Evolutionary conservation across 192 early-diverging fungal genomes (phyloP), one percentile per base, ranked within the genome.

Genomic region (Entomortierella lignicola): DNA sequence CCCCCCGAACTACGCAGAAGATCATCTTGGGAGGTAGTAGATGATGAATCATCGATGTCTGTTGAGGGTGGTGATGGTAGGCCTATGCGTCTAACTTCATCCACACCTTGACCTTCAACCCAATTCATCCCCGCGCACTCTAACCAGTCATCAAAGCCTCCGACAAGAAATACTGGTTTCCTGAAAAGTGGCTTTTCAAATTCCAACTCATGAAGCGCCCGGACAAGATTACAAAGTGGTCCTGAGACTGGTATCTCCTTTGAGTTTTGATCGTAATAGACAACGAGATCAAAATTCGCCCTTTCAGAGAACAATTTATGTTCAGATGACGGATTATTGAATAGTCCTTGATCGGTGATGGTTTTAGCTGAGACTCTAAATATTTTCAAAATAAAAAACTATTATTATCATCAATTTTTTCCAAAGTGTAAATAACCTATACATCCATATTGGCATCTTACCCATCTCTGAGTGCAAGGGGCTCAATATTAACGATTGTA

Each of bases 121-220:
- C 86, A 87, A 15, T 67, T 65, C 31, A 82, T 80, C 8, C 86
- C 86, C 37, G 90, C 65, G 18, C 79, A 85, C 0, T 73, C 59
- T 23, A 69, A 66, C 96, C 96, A 98, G 2, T 86, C 92, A 37
- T 88, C 81, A 81, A 94, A 95, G 0, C 96, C 96, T 17, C 96
- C 96, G 8, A 82, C 56, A 11, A 98, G 71, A 29, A 98, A 71
- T 52, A 93, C 82, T 1, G 95, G 95, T 37, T 69, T 63, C 26
- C 84, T 77, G 32, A 75, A 68, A 37, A 91, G 83, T 11, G 68
- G 63, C 48, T 86, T 88, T 21, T 81, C 62, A 47, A 83, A 89
- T 60, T 91, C 90, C 43, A 80, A 73, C 25, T 91, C 86, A 58
- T 88, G 91, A 27, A 98, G 84, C 0, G 89, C 90, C 12, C 63